Evolutionary conservation across 2,329 filamentous ascomycete genomes (phyloP).

Genomic region (Dothideomycetes sp.): DNA sequence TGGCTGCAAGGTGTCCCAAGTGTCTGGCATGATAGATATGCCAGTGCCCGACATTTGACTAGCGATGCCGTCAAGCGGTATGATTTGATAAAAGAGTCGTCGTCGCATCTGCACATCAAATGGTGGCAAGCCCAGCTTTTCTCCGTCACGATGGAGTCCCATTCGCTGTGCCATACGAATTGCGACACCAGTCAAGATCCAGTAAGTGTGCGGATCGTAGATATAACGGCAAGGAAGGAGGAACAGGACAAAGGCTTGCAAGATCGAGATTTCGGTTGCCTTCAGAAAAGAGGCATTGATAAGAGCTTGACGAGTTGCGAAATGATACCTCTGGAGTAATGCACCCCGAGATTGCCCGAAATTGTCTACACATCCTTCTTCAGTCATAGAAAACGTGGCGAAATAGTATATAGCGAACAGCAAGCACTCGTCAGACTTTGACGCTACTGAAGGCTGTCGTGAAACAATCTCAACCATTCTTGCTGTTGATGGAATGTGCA

Average conservation of each 20-base stretch:
- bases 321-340: conserved; percentile 41
- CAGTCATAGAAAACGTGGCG: conserved; percentile 39
- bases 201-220: conserved; percentile 43
- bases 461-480: conserved; percentile 39
- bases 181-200: conserved; percentile 52
- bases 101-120: conserved; percentile 51
- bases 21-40: conserved; percentile 4
- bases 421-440: conserved; percentile 47
- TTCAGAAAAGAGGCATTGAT: conserved; percentile 57
- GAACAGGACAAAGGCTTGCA: conserved; percentile 59
- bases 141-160: conserved; percentile 50
- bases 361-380: conserved; percentile 33
- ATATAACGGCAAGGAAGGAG: conserved; percentile 30
- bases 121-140: conserved; percentile 38
- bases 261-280: conserved; percentile 50
- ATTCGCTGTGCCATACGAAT: conserved; percentile 50
- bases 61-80: conserved; percentile 41
- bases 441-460: conserved; percentile 39
- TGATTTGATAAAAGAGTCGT: conserved; percentile 52
- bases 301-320: conserved; percentile 45
- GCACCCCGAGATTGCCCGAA: conserved; percentile 39
- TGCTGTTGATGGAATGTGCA: conserved; percentile 49
- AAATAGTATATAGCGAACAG: conserved; percentile 52
- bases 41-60: conserved; percentile 18
- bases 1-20: conserved; percentile 22